phyloP scores from a whole-genome alignment of 177 flowering plant genomes.

The Vitis hybrid region DNA sequence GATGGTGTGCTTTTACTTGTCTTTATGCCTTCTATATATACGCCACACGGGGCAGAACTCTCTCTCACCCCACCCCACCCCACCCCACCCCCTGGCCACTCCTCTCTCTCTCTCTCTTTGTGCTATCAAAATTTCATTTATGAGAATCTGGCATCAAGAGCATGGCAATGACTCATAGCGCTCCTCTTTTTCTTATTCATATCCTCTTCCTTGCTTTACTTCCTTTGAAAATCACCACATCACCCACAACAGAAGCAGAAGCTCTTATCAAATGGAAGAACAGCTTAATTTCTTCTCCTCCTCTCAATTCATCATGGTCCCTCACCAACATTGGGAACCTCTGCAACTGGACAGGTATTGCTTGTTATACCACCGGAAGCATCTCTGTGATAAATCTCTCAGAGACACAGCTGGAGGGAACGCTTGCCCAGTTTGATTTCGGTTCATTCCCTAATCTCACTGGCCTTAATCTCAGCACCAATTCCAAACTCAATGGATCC shows the following conservation, averaged over 20 bases:
- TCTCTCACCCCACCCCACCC: no score
- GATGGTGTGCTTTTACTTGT: no score
- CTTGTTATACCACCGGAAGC: slow-evolving; percentile 29
- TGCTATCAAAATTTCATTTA: no score
- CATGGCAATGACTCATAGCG: slow-evolving; percentile 7
- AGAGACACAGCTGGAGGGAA: slow-evolving; percentile 34
- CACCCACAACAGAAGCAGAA: slow-evolving; percentile 37
- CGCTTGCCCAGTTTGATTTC: slow-evolving; percentile 37
- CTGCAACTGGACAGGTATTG: slow-evolving; percentile 70
- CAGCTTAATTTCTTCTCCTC: slow-evolving; percentile 31
- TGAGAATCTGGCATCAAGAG: neutral
- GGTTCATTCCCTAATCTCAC: slow-evolving; percentile 49
- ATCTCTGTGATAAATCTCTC: slow-evolving; percentile 40
- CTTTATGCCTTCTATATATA: no score
- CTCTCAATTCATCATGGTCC: slow-evolving; percentile 62
- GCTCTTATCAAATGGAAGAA: slow-evolving; percentile 64
- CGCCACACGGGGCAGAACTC: no score
- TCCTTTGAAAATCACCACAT: slow-evolving; percentile 22
- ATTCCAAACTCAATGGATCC: slow-evolving; percentile 36
- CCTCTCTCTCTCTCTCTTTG: no score
- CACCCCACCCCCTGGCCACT: no score
- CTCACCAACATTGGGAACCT: slow-evolving; percentile 37
- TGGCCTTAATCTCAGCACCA: slow-evolving; percentile 37
- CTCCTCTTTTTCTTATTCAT: slow-evolving; percentile 13
- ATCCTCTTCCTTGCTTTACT: slow-evolving; percentile 22